Evolutionary conservation across 345 rosid genomes (phyloP), one percentile per base, ranked within the genome.

Genomic region (Toxicodendron radicans): DNA sequence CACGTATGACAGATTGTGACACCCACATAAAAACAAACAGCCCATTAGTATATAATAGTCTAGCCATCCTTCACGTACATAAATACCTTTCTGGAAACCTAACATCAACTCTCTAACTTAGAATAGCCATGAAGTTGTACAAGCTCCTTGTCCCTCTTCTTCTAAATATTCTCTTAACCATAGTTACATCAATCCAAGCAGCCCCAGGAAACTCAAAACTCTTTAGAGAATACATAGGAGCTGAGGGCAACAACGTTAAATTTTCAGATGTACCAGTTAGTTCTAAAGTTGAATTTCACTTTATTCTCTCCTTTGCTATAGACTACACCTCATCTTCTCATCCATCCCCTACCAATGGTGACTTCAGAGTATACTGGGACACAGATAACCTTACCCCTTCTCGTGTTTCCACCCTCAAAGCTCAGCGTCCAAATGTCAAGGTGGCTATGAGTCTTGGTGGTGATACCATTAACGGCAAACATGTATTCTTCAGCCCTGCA

Each of bases 371-470:
- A 6, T 83, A 78, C 71, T 87, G 87, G 88, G 86, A 85, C 71
- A 77, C 68, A 9, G 18, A 32, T 5, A 85, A 83, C 73, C 86
- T 87, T 66, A 41, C 54, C 66, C 77, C 85, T 33, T 73, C 83
- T 17, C 66, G 30, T 14, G 78, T 84, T 49, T 77, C 84, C 74
- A 71, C 85, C 30, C 72, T 87, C 77, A 85, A 79, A 79, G 73
- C 80, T 27, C n/a, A 8, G 17, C 78, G 80, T 76, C 62, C 76
- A 2, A 89, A 78, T 27, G 80, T 86, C 69, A 87, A 76, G 83
- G 85, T 87, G 18, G 89, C 85, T n/a, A 75, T 87, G 87, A 85
- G 88, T 74, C 88, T 89, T 23, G 90, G 88, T 0, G 89, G 93
- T 4, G 90, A 84, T 74, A 78, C 85, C 38, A 30, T 82, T 32